A percentile compares a stretch with the other conserved stretches of the same genome.
Conservation (phyloP, 371 early-diverging fungal species). For the Mucor velutinosus region DNA sequence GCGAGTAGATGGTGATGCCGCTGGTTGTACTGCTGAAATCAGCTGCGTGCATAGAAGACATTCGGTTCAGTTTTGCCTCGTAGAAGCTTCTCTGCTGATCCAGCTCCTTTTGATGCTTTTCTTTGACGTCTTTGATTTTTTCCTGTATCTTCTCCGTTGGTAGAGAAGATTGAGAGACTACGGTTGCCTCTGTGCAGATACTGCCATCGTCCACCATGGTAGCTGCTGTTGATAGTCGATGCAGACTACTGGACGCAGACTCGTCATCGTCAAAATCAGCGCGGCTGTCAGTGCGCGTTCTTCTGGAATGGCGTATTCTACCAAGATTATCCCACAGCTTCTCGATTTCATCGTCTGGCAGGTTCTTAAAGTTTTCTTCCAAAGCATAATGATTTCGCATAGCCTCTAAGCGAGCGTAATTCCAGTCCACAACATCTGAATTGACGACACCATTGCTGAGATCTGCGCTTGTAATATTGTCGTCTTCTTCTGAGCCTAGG, state of each 20-base stretch:
- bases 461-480: background rate
- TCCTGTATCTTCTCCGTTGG: slow-evolving; percentile 44
- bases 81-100: slow-evolving; percentile 58
- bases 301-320: slow-evolving; percentile 52
- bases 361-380: slow-evolving; percentile 48
- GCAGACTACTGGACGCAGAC: slow-evolving; percentile 27
- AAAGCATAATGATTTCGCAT: slow-evolving; percentile 51
- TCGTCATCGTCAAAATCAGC: slow-evolving; percentile 52
- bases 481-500: slow-evolving; percentile 3
- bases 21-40: background rate
- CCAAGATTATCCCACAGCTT: slow-evolving; percentile 62
- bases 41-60: slow-evolving; percentile 44
- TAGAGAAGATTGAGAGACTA: slow-evolving; percentile 10
- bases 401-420: slow-evolving; percentile 74
- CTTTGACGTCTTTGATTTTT: slow-evolving; percentile 53
- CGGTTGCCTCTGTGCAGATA: slow-evolving; percentile 45
- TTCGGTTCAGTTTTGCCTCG: slow-evolving; percentile 56
- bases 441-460: slow-evolving; percentile 37
- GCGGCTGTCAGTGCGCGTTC: slow-evolving; percentile 54
- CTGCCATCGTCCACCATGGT: slow-evolving; percentile 49
- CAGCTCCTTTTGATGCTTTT: slow-evolving; percentile 57
- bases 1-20: slow-evolving; percentile 29
- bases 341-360: slow-evolving; percentile 64
- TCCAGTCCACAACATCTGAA: slow-evolving; percentile 74
- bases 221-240: slow-evolving; percentile 25